Conservation (phyloP, 805 yeast species). For the Sugiyamaella valdiviana region DNA sequence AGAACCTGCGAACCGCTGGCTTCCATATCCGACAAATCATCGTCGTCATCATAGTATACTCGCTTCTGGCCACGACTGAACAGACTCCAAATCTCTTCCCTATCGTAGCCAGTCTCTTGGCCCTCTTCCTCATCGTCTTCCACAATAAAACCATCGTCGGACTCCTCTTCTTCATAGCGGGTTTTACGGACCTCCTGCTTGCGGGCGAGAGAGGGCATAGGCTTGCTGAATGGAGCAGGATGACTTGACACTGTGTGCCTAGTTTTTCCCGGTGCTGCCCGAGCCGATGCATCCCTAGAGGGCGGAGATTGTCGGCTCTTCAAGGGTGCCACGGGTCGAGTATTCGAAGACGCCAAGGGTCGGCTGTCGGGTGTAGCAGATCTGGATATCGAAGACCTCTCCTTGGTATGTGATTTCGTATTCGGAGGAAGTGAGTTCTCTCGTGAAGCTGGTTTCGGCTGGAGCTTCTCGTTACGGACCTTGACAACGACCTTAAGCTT, state of each 20-base stretch:
- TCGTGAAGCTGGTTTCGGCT: neutral
- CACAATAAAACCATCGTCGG: constrained; percentile 52
- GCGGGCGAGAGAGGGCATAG: constrained; percentile 39
- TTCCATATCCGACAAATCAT: constrained; percentile 65
- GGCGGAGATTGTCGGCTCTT: no score
- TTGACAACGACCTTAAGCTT: constrained; percentile 40
- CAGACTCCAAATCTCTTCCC: constrained; percentile 86
- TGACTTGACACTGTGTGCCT: constrained; percentile 2
- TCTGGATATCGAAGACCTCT: no score
- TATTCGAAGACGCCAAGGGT: no score
- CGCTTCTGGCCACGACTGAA: constrained; percentile 62
- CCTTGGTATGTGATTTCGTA: no score
- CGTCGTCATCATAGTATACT: constrained; percentile 40
- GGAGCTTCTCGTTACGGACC: constrained; percentile 17
- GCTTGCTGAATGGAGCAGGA: constrained; percentile 36
- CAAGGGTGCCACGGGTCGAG: no score
- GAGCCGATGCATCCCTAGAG: no score
- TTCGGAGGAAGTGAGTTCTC: neutral
- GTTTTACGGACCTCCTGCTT: constrained; percentile 30
- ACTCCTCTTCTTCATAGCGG: constrained; percentile 38
- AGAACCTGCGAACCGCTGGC: constrained; percentile 87
- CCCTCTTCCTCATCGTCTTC: constrained; percentile 42
- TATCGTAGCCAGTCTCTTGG: constrained; percentile 50
- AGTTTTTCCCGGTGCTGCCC: no score
- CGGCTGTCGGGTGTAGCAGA: no score